These are phyloP conservation scores for Aureobasidium sp. DNA, from an alignment of 2,329 filamentous ascomycete species.

Conservation along the genomic window DNA sequence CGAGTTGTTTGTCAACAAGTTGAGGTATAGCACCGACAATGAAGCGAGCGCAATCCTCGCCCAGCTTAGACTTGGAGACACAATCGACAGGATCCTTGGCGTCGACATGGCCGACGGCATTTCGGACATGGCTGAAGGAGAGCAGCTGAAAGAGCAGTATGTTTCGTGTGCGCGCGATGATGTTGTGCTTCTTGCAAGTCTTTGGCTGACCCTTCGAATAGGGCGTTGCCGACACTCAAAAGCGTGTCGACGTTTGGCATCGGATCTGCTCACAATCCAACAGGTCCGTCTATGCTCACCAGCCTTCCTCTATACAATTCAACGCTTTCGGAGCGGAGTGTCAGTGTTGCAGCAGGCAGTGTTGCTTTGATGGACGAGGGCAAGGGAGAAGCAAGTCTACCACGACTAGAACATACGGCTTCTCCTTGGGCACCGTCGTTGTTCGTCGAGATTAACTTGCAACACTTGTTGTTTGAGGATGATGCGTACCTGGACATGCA, in stretches of 20 bases:
- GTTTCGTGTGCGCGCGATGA: too few relatives aligned
- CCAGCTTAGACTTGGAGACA: constrained; percentile 15
- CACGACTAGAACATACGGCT: not conserved
- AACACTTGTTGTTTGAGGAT: constrained; percentile 4
- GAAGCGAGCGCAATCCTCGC: constrained; percentile 10
- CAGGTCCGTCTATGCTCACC: constrained; percentile 9
- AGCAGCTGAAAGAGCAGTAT: constrained; percentile 12
- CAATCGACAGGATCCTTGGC: constrained; percentile 1
- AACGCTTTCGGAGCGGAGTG: not conserved
- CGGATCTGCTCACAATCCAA: constrained; percentile 7
- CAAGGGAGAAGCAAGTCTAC: not conserved
- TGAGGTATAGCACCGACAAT: constrained; percentile 13
- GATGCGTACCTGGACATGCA: not conserved
- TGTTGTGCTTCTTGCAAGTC: not conserved
- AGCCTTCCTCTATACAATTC: not conserved
- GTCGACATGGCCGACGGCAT: not conserved
- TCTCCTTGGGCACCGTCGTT: constrained; percentile 2
- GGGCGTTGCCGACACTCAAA: not conserved
- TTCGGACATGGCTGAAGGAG: not conserved
- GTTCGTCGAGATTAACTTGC: not conserved
- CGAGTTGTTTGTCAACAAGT: constrained; percentile 8
- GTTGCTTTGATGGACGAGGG: not conserved
- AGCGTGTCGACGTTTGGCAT: constrained; percentile 4
- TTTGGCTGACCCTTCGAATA: not conserved
- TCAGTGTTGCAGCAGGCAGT: not conserved